These are phyloP conservation scores for Sporisorium exsertum DNA, from an alignment of 1,284 basidiomycete genomes.

Conservation along the genomic window DNA sequence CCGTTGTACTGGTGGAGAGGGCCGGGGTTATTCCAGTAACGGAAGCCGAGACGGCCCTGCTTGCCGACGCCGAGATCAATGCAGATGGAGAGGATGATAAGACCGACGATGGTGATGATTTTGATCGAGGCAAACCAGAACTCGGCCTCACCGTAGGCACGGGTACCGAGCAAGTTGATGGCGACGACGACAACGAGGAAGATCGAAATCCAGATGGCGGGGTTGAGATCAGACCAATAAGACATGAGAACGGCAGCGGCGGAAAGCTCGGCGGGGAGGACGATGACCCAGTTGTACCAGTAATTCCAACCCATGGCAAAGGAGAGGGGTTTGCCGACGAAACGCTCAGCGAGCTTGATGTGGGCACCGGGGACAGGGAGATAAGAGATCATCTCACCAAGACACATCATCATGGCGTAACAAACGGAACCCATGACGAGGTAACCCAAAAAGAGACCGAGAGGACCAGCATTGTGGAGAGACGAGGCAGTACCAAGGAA, in stretches of 20 bases:
- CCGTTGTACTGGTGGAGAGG: constrained; percentile 66
- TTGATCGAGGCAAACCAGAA: constrained; percentile 71
- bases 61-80: constrained; percentile 61
- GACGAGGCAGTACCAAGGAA: constrained; percentile 81
- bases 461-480: constrained; percentile 71
- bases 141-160: constrained; percentile 65
- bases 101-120: constrained; percentile 63
- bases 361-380: constrained; percentile 78
- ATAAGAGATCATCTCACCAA: constrained; percentile 73
- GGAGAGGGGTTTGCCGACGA: constrained; percentile 81
- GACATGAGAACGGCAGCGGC: constrained; percentile 82
- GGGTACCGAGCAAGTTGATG: constrained; percentile 80
- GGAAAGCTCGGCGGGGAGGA: constrained; percentile 82
- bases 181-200: constrained; percentile 78
- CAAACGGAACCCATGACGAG: constrained; percentile 64
- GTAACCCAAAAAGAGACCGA: constrained; percentile 69
- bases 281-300: constrained; percentile 70
- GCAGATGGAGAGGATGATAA: constrained; percentile 64
- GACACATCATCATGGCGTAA: constrained; percentile 69
- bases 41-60: constrained; percentile 57
- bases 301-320: constrained; percentile 77
- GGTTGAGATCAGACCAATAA: constrained; percentile 77
- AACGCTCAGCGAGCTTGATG: constrained; percentile 82
- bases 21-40: constrained; percentile 70
- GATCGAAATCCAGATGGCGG: constrained; percentile 81